Conservation (phyloP, 805 yeast species). For the Millerozyma acaciae region DNA sequence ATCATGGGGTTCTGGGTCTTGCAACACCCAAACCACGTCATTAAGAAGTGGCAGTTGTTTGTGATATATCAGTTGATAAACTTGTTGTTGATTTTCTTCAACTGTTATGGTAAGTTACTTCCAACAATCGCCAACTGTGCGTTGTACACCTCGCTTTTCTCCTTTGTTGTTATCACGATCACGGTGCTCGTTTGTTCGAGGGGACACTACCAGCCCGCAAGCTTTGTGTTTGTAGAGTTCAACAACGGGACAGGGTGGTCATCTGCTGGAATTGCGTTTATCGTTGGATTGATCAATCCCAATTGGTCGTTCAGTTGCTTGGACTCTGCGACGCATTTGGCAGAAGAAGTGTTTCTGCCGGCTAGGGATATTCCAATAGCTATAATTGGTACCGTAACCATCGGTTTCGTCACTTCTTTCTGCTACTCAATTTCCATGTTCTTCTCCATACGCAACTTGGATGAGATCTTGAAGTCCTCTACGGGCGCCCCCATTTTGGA, state of each 20-base stretch:
- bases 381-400: constrained; percentile 58
- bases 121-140: constrained; percentile 50
- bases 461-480: constrained; percentile 41
- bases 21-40: constrained; percentile 30
- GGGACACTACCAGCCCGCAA: constrained; percentile 48
- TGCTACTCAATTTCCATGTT: constrained; percentile 54
- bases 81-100: constrained; percentile 40
- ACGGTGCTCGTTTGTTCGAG: constrained; percentile 49
- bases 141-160: constrained; percentile 47
- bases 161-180: constrained; percentile 52
- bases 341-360: constrained; percentile 61
- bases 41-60: constrained; percentile 53
- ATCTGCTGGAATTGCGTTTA: constrained; percentile 55
- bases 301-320: constrained; percentile 67
- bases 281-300: constrained; percentile 69
- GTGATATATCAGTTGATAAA: constrained; percentile 46
- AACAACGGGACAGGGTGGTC: constrained; percentile 60
- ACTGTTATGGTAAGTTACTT: constrained; percentile 48
- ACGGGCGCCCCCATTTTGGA: constrained; percentile 65
- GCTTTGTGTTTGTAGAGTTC: constrained; percentile 52
- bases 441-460: constrained; percentile 53
- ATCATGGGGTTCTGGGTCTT: constrained; percentile 50
- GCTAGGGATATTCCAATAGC: constrained; percentile 58
- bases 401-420: constrained; percentile 62
- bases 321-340: constrained; percentile 70